Base-by-base conservation (phyloP, 495 filamentous ascomycete genomes). In the Saxispiralis lemnorum region DNA sequence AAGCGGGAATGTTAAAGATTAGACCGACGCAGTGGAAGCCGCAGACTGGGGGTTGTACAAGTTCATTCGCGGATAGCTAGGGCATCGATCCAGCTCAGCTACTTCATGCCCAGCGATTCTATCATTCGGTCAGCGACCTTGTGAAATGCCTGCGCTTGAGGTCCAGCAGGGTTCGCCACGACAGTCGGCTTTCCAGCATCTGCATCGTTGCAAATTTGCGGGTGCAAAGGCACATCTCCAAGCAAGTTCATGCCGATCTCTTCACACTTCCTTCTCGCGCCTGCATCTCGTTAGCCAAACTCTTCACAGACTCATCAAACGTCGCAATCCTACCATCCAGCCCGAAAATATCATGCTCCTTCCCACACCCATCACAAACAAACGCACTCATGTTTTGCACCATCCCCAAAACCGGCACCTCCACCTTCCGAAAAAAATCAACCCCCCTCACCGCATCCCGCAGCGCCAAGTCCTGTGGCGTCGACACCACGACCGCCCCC, bases 301-400 rank as follows among this genome's bases (percentile, higher is more conserved):
- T 9, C 24, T 28, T 9, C 24, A 28, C 24, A 9, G 9, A 10
- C 1, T 2, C 13, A 3, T 39, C 2, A 15, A 2, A 7, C 17
- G 11, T 14, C 15, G 20, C 16, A 7, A 11, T n/a, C 30, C 62
- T 59, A 38, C 63, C 62, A 44, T 70, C 65, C 2, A 66, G 65
- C 6, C 81, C 81, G 58, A 96, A 96, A 16, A 97, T 81, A 32
- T 72, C 69, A n/a, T 83, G 87, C 33, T 72, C 64, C 4, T 70
- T 66, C 5, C 68, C 65, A 48, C 89, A 97, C 39, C 76, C 65
- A 0, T 87, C 84, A 51, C 89, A 96, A 1, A 61, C 66, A 52
- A 93, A 95, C 18, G 79, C 68, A 2, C 76, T 79, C 89, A 99
- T 99, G 51, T 99, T 99, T 55, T 88, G 79, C 38, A 96, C 78